Evolutionary conservation across 345 rosid genomes (phyloP), one percentile per base, ranked within the genome.

Genomic region (Aegle marmelos): DNA sequence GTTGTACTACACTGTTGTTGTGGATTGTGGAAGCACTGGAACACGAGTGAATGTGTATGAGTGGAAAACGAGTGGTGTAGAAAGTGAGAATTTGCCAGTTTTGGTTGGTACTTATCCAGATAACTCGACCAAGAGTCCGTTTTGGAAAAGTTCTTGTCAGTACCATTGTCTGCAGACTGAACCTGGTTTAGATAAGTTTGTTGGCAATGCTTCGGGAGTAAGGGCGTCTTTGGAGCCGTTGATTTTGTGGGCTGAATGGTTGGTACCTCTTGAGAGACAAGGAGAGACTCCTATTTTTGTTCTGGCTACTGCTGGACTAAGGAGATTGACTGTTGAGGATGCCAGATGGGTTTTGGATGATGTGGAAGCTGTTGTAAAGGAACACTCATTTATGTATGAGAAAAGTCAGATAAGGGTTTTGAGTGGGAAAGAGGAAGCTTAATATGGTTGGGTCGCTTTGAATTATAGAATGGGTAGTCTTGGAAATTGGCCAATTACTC

Each of bases 1-100:
- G 24, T 80, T 73, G 22, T 83, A 83, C 59, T 86, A 79, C 59
- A 85, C 86, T 13, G 88, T 91, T 76, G 86, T 89, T 45, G 81
- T 89, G 80, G 91, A 91, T 75, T 88, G 94, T 54, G 94, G 94
- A 74, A 91, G 92, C 85, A 89, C 90, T 1, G 92, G 92, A 56
- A 89, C 90, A 1, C 82, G 88, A 27, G 92, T 91, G 71, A 86
- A 83, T 76, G 90, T 86, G 59, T 89, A 85, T 59, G 83, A 84
- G 73, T 88, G 92, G 94, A 74, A 59, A 61, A 57, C 37, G 16
- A 63, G 82, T 72, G 79, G 24, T 75, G 76, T 78, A 21, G 64
- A 63, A n/a, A 50, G 64, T 41, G 28, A 34, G 68, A 80, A 22
- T 64, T 45, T 85, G 73, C 94, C 90, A 3, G 56, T 75, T 76